Evolutionary conservation across 108 stramenopile genomes (phyloP).

Genomic region (Fistulifera pelliculosa): DNA sequence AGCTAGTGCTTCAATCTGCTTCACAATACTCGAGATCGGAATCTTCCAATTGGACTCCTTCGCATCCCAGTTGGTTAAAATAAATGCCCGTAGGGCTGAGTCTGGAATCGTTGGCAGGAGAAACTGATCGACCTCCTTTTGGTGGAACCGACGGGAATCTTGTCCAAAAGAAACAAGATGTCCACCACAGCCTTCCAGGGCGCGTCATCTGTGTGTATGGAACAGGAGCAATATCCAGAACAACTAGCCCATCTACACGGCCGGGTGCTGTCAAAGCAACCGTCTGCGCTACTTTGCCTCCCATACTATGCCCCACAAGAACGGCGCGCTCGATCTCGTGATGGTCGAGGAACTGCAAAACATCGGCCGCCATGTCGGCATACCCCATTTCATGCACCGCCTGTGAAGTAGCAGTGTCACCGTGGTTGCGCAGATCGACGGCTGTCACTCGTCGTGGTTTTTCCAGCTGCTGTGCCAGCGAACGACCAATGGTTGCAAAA

Average conservation of each 20-base stretch:
- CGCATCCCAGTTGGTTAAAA: slow-evolving; percentile 79
- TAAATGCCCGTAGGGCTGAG: slow-evolving; percentile 82
- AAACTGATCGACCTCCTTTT: slow-evolving; percentile 53
- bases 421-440: slow-evolving; percentile 91
- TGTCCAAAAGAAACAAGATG: slow-evolving; percentile 58
- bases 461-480: slow-evolving; percentile 54
- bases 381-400: slow-evolving; percentile 63
- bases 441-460: slow-evolving; percentile 52
- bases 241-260: slow-evolving; percentile 73
- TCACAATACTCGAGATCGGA: slow-evolving; percentile 63
- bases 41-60: slow-evolving; percentile 63
- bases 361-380: slow-evolving; percentile 81
- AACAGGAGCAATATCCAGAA: slow-evolving; percentile 90
- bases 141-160: slow-evolving; percentile 26
- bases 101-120: slow-evolving; percentile 59
- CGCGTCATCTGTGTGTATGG: slow-evolving; percentile 43
- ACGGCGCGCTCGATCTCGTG: slow-evolving; percentile 44
- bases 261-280: slow-evolving; percentile 73
- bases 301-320: slow-evolving; percentile 89
- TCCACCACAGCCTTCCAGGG: slow-evolving; percentile 80
- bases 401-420: slow-evolving; percentile 22
- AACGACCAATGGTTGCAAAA: slow-evolving; percentile 74
- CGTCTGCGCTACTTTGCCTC: slow-evolving; percentile 87
- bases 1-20: slow-evolving; percentile 66
- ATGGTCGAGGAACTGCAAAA: slow-evolving; percentile 57